Evolutionary conservation across 257 asterid species (phyloP).

Genomic region (Ballota nigra): DNA sequence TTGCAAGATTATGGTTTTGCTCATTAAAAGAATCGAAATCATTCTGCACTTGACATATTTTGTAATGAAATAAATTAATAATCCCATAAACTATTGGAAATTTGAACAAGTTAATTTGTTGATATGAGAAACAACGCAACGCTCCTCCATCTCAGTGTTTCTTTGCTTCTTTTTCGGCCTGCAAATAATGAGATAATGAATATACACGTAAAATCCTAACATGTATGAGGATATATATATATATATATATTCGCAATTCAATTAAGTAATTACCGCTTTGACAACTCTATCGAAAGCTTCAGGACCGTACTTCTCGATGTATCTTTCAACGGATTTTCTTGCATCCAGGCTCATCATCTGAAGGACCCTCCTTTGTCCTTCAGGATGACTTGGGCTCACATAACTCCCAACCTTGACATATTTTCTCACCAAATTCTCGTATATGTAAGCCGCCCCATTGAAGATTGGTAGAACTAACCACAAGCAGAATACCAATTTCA

Average conservation of each 20-base stretch:
- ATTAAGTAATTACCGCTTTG: slow-evolving; percentile 46
- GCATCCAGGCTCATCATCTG: slow-evolving; percentile 96
- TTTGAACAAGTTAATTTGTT: background rate
- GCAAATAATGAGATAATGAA: slow-evolving; percentile 15
- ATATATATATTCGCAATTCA: too few relatives aligned
- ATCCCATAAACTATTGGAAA: background rate
- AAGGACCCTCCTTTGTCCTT: slow-evolving; percentile 60
- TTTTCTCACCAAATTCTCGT: slow-evolving; percentile 63
- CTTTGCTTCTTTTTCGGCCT: slow-evolving; percentile 92
- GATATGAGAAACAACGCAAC: background rate
- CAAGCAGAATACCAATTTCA: slow-evolving; percentile 60
- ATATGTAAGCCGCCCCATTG: slow-evolving; percentile 62
- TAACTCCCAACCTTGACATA: slow-evolving; percentile 54
- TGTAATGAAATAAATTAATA: too few relatives aligned
- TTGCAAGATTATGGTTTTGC: too few relatives aligned
- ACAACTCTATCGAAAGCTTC: slow-evolving; percentile 79
- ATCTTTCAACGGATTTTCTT: slow-evolving; percentile 67
- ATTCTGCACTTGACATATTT: too few relatives aligned
- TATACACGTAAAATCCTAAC: background rate
- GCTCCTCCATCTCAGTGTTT: slow-evolving; percentile 36
- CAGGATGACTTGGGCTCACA: slow-evolving; percentile 52
- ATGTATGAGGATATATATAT: too few relatives aligned
- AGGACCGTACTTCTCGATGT: slow-evolving; percentile 64
- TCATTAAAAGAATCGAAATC: too few relatives aligned
- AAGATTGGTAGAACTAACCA: slow-evolving; percentile 58